Evolutionary conservation across 306 rosid genomes (phyloP).

Genomic region (Quercus suber): DNA sequence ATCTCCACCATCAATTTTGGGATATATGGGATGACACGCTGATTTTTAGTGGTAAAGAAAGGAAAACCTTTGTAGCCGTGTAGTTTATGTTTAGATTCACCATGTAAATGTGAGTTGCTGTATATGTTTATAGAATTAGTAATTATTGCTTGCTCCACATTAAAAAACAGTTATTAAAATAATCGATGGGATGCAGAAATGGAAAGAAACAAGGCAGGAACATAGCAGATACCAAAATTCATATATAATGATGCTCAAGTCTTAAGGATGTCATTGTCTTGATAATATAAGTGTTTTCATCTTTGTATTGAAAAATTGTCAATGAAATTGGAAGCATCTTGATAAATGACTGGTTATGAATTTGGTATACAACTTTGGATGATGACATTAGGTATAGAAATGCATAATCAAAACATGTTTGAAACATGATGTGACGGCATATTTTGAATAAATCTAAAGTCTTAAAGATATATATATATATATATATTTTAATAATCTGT

Average conservation of each 20-base stretch:
- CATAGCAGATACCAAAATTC: not conserved
- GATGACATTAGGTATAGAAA: not conserved
- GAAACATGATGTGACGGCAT: not conserved
- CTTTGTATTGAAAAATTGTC: not conserved
- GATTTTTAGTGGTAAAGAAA: too few relatives aligned
- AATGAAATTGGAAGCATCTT: not conserved
- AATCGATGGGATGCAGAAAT: not conserved
- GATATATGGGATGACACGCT: too few relatives aligned
- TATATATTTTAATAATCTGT: not conserved
- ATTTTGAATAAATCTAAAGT: not conserved
- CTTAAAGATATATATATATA: not conserved
- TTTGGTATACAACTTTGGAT: not conserved
- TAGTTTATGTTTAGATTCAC: not conserved
- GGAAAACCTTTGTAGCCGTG: too few relatives aligned
- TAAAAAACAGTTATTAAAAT: not conserved
- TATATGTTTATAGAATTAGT: not conserved
- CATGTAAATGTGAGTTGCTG: conserved; percentile 1
- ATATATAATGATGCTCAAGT: not conserved
- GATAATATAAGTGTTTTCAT: not conserved
- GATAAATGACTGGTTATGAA: not conserved
- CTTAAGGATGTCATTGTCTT: not conserved
- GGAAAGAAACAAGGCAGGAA: not conserved
- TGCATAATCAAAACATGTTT: conserved; percentile 3
- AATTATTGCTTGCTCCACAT: not conserved
- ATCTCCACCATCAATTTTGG: too few relatives aligned